Evolutionary conservation across 441 rosid genomes (phyloP).

Genomic region (Gossypium gossypioides): DNA sequence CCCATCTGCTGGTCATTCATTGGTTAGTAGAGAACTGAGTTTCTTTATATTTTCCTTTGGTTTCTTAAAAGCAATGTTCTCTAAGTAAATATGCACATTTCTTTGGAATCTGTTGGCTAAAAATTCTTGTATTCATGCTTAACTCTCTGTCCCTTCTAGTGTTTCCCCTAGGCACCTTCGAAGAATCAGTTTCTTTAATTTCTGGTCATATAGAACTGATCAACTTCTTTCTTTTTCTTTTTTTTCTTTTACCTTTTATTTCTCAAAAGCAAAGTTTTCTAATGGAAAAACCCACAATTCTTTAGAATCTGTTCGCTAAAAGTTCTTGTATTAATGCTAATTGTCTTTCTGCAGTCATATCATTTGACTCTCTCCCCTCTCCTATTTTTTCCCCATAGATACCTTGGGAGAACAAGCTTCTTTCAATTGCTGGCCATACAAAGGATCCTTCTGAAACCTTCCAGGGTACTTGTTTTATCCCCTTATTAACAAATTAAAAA

Average conservation of each 20-base stretch:
- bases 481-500: neutral
- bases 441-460: conserved; percentile 83
- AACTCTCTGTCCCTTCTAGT: neutral
- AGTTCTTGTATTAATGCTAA: conserved; percentile 14
- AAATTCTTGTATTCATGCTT: conserved; percentile 15
- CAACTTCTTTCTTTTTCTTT: no score
- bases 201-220: conserved; percentile 44
- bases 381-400: neutral
- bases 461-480: conserved; percentile 40
- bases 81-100: conserved; percentile 13
- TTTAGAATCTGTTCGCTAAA: conserved; percentile 14
- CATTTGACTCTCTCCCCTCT: neutral
- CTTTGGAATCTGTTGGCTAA: conserved; percentile 12
- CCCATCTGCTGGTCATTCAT: conserved; percentile 91
- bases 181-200: conserved; percentile 78
- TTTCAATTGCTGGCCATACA: conserved; percentile 87
- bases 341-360: conserved; percentile 1
- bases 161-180: conserved; percentile 10
- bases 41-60: conserved; percentile 14
- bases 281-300: conserved; percentile 10
- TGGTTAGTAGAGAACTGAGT: conserved; percentile 50
- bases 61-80: conserved; percentile 14
- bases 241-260: conserved; percentile 8
- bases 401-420: conserved; percentile 85
- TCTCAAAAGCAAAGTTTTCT: conserved; percentile 17